These are phyloP conservation scores for Cystobasidium onofrii DNA, from an alignment of 768 basidiomycete genomes.

Conservation along the genomic window DNA sequence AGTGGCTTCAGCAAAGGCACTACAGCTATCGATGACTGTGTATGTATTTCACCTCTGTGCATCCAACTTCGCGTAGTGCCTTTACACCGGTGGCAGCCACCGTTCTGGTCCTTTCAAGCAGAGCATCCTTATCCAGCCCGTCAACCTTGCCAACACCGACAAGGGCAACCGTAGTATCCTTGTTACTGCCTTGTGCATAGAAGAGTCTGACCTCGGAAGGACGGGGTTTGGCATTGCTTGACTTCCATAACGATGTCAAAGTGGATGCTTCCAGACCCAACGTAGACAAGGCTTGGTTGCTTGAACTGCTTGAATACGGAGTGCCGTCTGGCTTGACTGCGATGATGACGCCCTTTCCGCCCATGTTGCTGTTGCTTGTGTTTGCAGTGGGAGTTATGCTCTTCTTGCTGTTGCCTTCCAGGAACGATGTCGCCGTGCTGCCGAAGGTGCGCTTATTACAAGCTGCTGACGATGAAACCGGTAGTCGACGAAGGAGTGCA, in stretches of 20 bases:
- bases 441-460: background rate
- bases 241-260: background rate
- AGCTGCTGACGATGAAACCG: background rate
- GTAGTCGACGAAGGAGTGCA: background rate
- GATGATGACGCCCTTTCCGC: slow-evolving; percentile 16
- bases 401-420: background rate
- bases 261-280: background rate
- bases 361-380: background rate
- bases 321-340: slow-evolving; percentile 31
- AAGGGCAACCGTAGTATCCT: slow-evolving; percentile 24
- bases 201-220: slow-evolving; percentile 19
- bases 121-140: background rate
- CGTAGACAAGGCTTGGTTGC: background rate
- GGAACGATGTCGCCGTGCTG: background rate
- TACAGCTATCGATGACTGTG: background rate
- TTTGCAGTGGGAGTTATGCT: background rate
- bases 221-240: slow-evolving; percentile 11
- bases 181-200: slow-evolving; percentile 19
- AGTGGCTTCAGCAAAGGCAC: background rate
- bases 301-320: background rate
- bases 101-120: slow-evolving; percentile 7
- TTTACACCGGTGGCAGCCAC: slow-evolving; percentile 27
- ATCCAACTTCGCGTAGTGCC: slow-evolving; percentile 28
- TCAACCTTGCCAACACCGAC: slow-evolving; percentile 20
- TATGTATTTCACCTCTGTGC: slow-evolving; percentile 12